Evolutionary conservation across 2,329 filamentous ascomycete genomes (phyloP).

Genomic region (Fusarium secorum): DNA sequence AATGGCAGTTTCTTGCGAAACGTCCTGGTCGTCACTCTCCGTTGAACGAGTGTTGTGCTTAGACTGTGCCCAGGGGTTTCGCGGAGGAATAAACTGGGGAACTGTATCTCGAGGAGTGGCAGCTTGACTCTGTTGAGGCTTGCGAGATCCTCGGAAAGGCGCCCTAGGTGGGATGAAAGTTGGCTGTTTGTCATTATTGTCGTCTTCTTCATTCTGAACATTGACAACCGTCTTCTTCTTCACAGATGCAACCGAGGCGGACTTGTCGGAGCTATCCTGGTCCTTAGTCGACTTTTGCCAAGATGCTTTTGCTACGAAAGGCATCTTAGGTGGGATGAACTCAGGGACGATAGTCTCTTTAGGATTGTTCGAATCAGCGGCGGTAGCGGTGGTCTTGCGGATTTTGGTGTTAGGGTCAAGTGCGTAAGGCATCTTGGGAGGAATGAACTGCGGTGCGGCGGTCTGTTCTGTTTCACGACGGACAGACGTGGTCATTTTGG

Average conservation of each 20-base stretch:
- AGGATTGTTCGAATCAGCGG: background rate
- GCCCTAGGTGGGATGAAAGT: conserved; percentile 24
- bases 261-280: background rate
- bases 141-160: conserved; percentile 12
- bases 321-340: conserved; percentile 30
- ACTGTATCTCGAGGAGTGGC: conserved; percentile 12
- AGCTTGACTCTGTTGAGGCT: background rate
- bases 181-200: background rate
- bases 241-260: conserved; percentile 5
- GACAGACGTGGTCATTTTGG: conserved; percentile 11
- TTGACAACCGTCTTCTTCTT: conserved; percentile 20
- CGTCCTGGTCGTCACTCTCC: background rate
- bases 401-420: conserved; percentile 21
- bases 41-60: conserved; percentile 13
- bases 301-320: conserved; percentile 19
- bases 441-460: conserved; percentile 17
- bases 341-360: conserved; percentile 11
- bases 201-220: background rate
- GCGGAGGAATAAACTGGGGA: conserved; percentile 8
- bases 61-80: conserved; percentile 14
- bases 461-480: conserved; percentile 10
- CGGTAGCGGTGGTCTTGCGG: conserved; percentile 4
- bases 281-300: background rate
- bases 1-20: background rate
- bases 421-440: conserved; percentile 22